Conservation (phyloP, 2,329 filamentous ascomycete genomes). For the Phaeosphaeriaceae sp. region DNA sequence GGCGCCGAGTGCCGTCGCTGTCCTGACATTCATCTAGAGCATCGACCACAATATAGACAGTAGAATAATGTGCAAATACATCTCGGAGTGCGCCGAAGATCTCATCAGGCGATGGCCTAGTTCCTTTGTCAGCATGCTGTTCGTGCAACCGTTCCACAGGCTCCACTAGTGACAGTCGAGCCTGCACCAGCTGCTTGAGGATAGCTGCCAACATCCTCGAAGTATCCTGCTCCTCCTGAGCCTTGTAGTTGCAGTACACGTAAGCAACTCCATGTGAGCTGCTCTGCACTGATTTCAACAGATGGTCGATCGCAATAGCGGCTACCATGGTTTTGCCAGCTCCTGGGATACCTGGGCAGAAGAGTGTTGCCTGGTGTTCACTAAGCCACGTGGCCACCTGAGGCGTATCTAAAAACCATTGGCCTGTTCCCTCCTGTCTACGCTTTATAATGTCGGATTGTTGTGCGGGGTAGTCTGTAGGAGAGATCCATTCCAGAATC, state of each 20-base stretch:
- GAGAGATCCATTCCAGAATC: conserved; percentile 47
- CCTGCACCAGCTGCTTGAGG: conserved; percentile 17
- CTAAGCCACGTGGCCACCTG: conserved; percentile 16
- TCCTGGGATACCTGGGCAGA: too few relatives aligned
- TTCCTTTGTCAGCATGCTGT: conserved; percentile 6
- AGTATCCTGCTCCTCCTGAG: too few relatives aligned
- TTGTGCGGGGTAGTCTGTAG: conserved; percentile 45
- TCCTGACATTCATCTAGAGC: conserved; percentile 44
- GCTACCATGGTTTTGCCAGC: conserved; percentile 58
- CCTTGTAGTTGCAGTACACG: too few relatives aligned
- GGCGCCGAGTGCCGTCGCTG: conserved; percentile 10
- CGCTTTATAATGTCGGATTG: conserved; percentile 50
- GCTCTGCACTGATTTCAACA: conserved; percentile 32
- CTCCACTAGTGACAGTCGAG: background rate
- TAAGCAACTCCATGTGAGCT: conserved; percentile 51
- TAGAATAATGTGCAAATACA: conserved; percentile 7
- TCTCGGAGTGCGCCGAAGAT: conserved; percentile 4
- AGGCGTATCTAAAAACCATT: conserved; percentile 55
- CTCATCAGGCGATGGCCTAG: conserved; percentile 11
- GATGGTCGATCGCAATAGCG: conserved; percentile 52
- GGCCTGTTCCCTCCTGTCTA: conserved; percentile 51
- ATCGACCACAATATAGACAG: conserved; percentile 35
- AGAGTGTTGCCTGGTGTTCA: conserved; percentile 38
- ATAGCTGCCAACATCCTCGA: conserved; percentile 45
- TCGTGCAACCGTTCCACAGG: conserved; percentile 8